Evolutionary conservation across 2,329 filamentous ascomycete genomes (phyloP).

Genomic region (Geosmithia putterillii): DNA sequence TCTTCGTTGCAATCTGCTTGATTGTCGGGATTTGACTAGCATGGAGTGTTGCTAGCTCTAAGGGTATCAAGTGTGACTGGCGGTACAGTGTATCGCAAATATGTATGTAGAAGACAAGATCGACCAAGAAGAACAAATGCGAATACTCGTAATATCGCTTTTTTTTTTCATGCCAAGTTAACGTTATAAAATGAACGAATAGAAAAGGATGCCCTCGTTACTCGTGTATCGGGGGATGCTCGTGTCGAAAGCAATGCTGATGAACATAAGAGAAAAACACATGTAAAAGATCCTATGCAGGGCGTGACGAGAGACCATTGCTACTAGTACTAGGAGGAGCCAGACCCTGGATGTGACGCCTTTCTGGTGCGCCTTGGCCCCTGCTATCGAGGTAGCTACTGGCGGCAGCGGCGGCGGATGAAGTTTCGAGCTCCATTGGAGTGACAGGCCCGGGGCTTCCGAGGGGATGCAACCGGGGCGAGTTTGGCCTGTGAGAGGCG

Average conservation of each 20-base stretch:
- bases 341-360: background rate
- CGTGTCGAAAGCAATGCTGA: background rate
- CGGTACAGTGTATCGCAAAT: too few relatives aligned
- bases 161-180: background rate
- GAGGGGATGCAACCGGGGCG: constrained; percentile 36
- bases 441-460: constrained; percentile 50
- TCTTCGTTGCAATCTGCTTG: too few relatives aligned
- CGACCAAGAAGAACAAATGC: background rate
- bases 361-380: background rate
- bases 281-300: background rate
- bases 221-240: background rate
- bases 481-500: constrained; percentile 30
- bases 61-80: too few relatives aligned
- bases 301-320: background rate
- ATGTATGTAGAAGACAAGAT: background rate
- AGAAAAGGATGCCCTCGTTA: background rate
- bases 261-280: background rate
- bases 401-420: constrained; percentile 7
- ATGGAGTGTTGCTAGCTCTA: too few relatives aligned
- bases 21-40: too few relatives aligned
- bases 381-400: constrained; percentile 20
- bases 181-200: background rate
- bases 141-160: background rate
- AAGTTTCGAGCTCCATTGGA: constrained; percentile 40
- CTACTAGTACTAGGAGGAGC: background rate